These are phyloP conservation scores for Baudoinia panamericana DNA, from an alignment of 495 filamentous ascomycete genomes.

Conservation along the genomic window DNA sequence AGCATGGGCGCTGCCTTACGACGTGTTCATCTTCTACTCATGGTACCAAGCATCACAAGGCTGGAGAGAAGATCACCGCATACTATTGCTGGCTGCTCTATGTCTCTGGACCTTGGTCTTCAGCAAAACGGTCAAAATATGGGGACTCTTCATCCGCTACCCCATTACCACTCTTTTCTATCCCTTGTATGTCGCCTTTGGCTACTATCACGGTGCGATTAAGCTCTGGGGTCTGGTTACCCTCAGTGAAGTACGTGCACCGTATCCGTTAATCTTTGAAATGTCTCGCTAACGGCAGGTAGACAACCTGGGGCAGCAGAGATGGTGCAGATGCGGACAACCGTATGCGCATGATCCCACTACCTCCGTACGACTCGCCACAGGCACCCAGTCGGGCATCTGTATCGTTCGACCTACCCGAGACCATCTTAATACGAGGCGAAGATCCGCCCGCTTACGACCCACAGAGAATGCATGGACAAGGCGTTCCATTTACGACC, in stretches of 20 bases:
- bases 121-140: slow-evolving; percentile 49
- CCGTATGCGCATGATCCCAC: slow-evolving; percentile 36
- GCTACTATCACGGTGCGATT: slow-evolving; percentile 48
- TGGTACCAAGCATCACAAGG: slow-evolving; percentile 15
- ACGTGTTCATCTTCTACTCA: slow-evolving; percentile 35
- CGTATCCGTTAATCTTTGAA: slow-evolving; percentile 1
- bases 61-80: slow-evolving; percentile 8
- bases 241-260: slow-evolving; percentile 30
- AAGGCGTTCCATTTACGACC: slow-evolving; percentile 4
- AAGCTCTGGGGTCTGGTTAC: slow-evolving; percentile 51
- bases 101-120: slow-evolving; percentile 33
- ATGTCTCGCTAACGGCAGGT: too few species aligned
- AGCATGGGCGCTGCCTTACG: slow-evolving; percentile 45
- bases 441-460: slow-evolving; percentile 20
- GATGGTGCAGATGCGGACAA: slow-evolving; percentile 54
- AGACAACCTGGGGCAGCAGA: slow-evolving; percentile 60
- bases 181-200: slow-evolving; percentile 43
- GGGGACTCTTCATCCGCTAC: slow-evolving; percentile 43
- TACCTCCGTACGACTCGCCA: slow-evolving; percentile 13
- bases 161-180: slow-evolving; percentile 44
- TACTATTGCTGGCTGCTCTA: slow-evolving; percentile 19
- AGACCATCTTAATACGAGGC: slow-evolving; percentile 4
- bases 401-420: slow-evolving; percentile 12
- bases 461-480: background rate
- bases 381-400: slow-evolving; percentile 14